Conservation (phyloP, 2,329 filamentous ascomycete species). For the Claviceps cyperi region DNA sequence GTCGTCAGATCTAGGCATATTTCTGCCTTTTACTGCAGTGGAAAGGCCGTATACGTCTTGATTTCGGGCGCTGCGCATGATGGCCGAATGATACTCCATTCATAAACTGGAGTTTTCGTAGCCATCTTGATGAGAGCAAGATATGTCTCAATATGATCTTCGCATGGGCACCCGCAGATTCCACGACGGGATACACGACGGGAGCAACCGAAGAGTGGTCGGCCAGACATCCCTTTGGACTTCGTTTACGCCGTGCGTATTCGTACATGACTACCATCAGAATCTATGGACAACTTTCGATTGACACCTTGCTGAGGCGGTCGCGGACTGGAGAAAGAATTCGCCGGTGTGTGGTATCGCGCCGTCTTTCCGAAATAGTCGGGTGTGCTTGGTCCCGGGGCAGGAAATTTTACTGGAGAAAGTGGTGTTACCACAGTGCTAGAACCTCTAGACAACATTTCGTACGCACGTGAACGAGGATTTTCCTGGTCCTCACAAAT, state of each 20-base stretch:
- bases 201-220: neutral
- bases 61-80: neutral
- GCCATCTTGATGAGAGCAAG: neutral
- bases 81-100: neutral
- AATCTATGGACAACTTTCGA: slow-evolving; percentile 23
- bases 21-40: neutral
- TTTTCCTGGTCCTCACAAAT: slow-evolving; percentile 45
- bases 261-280: slow-evolving; percentile 27
- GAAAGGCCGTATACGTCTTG: neutral
- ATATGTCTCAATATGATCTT: neutral
- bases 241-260: slow-evolving; percentile 42
- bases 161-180: too few relatives aligned
- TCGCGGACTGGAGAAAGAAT: slow-evolving; percentile 42
- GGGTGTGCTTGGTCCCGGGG: slow-evolving; percentile 30
- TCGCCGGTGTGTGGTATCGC: slow-evolving; percentile 37
- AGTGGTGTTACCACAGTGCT: slow-evolving; percentile 39
- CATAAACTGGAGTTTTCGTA: neutral
- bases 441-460: slow-evolving; percentile 57
- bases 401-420: slow-evolving; percentile 23
- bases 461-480: slow-evolving; percentile 43
- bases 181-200: neutral
- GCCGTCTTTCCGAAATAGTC: slow-evolving; percentile 43
- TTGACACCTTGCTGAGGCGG: slow-evolving; percentile 26
- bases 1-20: neutral
- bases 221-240: slow-evolving; percentile 14